Percentiles rank a stretch among this genome's conserved stretches.
Conservation (phyloP, 2,329 filamentous ascomycete species). For the Thelonectria rubi region DNA sequence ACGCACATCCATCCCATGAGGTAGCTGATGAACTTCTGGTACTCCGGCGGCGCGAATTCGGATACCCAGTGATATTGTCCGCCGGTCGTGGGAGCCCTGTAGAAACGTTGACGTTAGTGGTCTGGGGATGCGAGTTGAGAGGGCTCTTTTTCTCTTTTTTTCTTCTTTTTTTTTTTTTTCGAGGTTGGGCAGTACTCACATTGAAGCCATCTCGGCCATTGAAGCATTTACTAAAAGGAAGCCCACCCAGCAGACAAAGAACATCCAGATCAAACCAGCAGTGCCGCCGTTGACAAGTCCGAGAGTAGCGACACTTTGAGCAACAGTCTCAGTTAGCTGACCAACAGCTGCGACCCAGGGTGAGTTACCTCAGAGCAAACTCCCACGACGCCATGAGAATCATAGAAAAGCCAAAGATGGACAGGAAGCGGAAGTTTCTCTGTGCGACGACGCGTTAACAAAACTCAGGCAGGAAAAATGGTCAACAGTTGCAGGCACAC, state of each 20-base stretch:
- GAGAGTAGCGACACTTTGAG: conserved; percentile 29
- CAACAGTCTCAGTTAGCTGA: not conserved
- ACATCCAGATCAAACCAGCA: conserved; percentile 57
- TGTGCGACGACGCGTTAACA: conserved; percentile 23
- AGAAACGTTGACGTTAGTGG: not conserved
- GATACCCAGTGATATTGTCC: conserved; percentile 69
- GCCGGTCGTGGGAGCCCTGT: conserved; percentile 60
- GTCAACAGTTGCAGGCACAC: not conserved
- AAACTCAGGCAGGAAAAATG: not conserved
- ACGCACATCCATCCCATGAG: conserved; percentile 57
- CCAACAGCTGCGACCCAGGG: fast-evolving
- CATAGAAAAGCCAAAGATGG: conserved; percentile 58
- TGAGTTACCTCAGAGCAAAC: conserved; percentile 47
- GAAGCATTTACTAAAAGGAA: conserved; percentile 52
- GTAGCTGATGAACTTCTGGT: conserved; percentile 64
- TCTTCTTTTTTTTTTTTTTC: no score
- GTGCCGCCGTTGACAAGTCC: conserved; percentile 54
- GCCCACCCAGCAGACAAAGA: conserved; percentile 51
- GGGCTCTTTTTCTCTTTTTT: no score
- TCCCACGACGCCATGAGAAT: conserved; percentile 58
- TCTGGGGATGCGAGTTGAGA: not conserved
- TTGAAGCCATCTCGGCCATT: conserved; percentile 61
- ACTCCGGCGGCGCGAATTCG: conserved; percentile 58
- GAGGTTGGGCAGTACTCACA: conserved; percentile 38
- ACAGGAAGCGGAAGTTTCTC: conserved; percentile 56